phyloP scores from a whole-genome alignment of 2,329 filamentous ascomycete species.

The Penicillium sp. region DNA sequence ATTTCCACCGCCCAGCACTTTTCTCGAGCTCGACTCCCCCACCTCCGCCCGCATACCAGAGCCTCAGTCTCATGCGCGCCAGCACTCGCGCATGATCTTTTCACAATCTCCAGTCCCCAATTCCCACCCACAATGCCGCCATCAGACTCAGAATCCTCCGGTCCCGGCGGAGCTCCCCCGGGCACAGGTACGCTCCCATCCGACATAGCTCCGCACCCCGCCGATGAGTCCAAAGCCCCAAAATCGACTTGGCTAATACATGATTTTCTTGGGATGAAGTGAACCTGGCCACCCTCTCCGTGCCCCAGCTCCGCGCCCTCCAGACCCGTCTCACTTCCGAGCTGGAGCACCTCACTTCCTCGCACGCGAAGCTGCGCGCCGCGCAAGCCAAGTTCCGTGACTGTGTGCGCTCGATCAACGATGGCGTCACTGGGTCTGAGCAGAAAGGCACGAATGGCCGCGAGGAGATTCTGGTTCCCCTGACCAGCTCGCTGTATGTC shows the following conservation, averaged over 20 bases:
- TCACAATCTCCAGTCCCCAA: not conserved
- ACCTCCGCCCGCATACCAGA: too few species aligned
- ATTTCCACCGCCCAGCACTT: too few species aligned
- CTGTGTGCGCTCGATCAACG: constrained; percentile 73
- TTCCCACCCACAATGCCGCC: constrained; percentile 4
- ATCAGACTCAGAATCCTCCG: constrained; percentile 8
- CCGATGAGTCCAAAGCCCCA: too few species aligned
- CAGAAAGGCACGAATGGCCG: constrained; percentile 35
- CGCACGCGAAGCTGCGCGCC: constrained; percentile 82
- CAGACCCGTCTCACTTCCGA: constrained; percentile 97
- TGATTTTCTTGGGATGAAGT: constrained; percentile 37
- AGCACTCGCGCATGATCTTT: constrained; percentile 5
- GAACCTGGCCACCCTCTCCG: constrained; percentile 72
- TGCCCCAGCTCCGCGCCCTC: constrained; percentile 81
- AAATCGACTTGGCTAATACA: not conserved
- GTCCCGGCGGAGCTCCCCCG: constrained; percentile 29
- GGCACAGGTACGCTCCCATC: constrained; percentile 28
- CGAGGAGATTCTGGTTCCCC: constrained; percentile 72
- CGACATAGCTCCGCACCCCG: too few species aligned
- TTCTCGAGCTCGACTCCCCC: too few species aligned
- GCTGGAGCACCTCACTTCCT: constrained; percentile 86
- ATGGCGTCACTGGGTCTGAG: constrained; percentile 49
- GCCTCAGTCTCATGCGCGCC: too few species aligned
- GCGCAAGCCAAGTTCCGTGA: constrained; percentile 91
- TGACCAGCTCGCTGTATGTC: constrained; percentile 94